Evolutionary conservation across 2,329 filamentous ascomycete species (phyloP), one percentile per base, ranked within the genome.

Genomic region (Elsinoe necatrix): DNA sequence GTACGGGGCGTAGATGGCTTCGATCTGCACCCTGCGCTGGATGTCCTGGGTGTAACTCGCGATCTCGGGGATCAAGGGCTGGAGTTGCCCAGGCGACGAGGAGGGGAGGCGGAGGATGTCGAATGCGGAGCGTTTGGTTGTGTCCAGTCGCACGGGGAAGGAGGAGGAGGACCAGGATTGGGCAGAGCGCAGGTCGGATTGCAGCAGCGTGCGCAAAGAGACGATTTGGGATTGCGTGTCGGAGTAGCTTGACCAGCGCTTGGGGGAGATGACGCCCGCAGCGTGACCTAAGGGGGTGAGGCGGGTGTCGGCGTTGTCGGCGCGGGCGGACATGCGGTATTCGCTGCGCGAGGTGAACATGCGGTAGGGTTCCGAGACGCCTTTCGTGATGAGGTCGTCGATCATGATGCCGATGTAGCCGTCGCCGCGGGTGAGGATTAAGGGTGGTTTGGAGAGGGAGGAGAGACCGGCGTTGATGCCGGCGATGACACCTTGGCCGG

Each of bases 371-470:
- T 98, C 93, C 1, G 87, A 91, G 27, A 98, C 93, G 48, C 93
- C 93, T 72, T 96, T 97, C 20, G 92, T 97, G 67, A 95, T 85
- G 35, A 98, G 82, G 69, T 98, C 93, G 71, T 98, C 93, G 65
- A 98, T 91, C 90, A 98, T 95, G 73, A 98, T 87, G 63, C 93
- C 93, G 66, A 98, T 97, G 70, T 96, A 98, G 11, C 89, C 90
- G 69, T 98, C 92, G 1, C 87, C 85, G 61, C 93, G 81, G 6
- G 84, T 84, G 27, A 98, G 75, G 0, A 80, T 80, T 59, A 95
- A 77, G 0, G 83, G 79, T 1, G 77, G 70, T 58, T 86, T 82
- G 1, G 80, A 80, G 59, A 82, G 79, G 0, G 91, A 82, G 1
- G 84, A 80, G n/a, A 93, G 80, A 1, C 92, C 93, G 0, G 93